Base-by-base conservation (phyloP, 2,329 filamentous ascomycete genomes). In the Hirsutella thompsonii region DNA sequence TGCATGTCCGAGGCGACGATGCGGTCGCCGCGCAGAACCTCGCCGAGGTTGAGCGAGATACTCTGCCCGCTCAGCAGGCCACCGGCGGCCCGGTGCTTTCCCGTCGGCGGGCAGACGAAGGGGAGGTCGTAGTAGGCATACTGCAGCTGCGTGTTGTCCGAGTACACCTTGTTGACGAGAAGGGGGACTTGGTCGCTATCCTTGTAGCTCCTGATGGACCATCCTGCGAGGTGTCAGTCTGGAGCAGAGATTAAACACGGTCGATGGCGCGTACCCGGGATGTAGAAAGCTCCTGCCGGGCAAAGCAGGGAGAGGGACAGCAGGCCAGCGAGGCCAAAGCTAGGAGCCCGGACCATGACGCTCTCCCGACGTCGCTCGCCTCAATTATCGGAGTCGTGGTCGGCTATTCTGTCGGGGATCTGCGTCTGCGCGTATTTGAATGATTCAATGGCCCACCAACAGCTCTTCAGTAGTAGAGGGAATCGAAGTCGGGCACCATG, bases 101-200 rank as follows among this genome's bases (percentile, higher is more conserved):
- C 83, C 8, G 79, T 83, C 1, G 84, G 82, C 10, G 83, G 83
- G 55, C 86, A 93, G 41, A 90, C 83, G 58, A 93, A 94, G 8
- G 87, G 86, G 1, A 93, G 77, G 52, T 92, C 83, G 58, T 82
- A 84, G 66, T 90, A 94, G 50, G 86, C 86, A 74, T 88, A 93
- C 59, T 93, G 86, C n/a, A 94, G 68, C 58, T 92, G 82, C 8
- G 84, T 92, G 53, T 84, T 80, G 62, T 93, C 87, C 42, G 86
- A 93, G 61, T 89, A 93, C 52, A 89, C 80, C 60, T 94, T 94
- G 67, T 94, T 94, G 48, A 92, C 83, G 42, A 90, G 78, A n/a
- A 94, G 69, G 1, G 87, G 86, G 32, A 94, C 82, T 10, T 77
- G 69, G 51, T 93, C 83, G 57, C 77, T 74, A 47, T 88, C 76